Evolutionary conservation across 2,329 filamentous ascomycete species (phyloP), one percentile per base, ranked within the genome.

Genomic region (Aureobasidium sp.): DNA sequence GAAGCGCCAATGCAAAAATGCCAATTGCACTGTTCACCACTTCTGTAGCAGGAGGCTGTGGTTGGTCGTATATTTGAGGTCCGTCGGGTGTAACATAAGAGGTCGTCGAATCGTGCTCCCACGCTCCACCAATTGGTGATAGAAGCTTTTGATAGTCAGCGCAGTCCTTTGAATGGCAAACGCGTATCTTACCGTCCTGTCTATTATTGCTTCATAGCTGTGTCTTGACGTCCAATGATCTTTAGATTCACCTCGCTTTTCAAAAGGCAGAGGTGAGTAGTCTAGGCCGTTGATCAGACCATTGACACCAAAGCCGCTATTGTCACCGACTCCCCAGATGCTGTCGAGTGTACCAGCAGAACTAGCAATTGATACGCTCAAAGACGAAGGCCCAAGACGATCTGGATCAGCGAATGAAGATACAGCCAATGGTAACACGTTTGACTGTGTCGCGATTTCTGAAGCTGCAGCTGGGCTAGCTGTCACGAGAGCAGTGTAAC

Each of bases 21-120:
- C 94, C 88, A 62, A 99, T 95, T 0, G 94, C 92, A 70, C 93
- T 86, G 71, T 99, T 96, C 64, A 97, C 90, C 29, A 96, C 92
- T 71, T 96, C 92, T 0, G 93, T 99, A 0, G 90, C 87, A 6
- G 94, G 88, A 9, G 93, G 91, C 66, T 94, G 89, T 17, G 89
- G 77, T 36, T 74, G 68, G 22, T 62, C 42, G 7, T 53, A 57
- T 70, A 78, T 67, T 1, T 80, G 75, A 65, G 80, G 76, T 2
- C 45, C 17, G 22, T 79, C 76, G 56, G 80, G 76, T 9, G 81
- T 80, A 51, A 88, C 79, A 69, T 96, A 97, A 29, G 96, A 78
- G 25, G 87, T 81, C 3, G 92, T 86, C 0, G 92, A 90, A 73
- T 99, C 94, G 70, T 99, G 90, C 73, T 97, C 93, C 58, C 90